phyloP scores from a whole-genome alignment of 2,329 filamentous ascomycete genomes.

The Trichoderma arundinaceum region DNA sequence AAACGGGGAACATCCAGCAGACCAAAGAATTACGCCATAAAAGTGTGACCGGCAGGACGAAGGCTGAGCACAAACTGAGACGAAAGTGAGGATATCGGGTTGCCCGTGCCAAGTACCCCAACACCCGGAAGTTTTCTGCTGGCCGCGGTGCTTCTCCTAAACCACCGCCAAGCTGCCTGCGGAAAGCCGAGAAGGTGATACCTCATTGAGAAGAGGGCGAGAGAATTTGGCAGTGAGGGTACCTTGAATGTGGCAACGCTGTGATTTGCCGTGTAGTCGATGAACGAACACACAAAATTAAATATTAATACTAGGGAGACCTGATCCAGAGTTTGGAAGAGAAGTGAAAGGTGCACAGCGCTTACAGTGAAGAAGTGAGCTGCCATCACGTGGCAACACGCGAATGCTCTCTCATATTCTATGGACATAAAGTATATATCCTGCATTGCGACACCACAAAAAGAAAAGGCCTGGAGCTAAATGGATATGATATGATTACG shows the following conservation, averaged over 20 bases:
- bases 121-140: conserved; percentile 14
- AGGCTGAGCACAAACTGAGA: conserved; percentile 5
- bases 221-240: neutral
- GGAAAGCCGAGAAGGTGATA: conserved; percentile 1
- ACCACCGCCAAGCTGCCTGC: conserved; percentile 1
- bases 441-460: no score
- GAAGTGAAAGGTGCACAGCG: neutral
- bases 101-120: neutral
- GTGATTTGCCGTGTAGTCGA: neutral
- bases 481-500: no score
- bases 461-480: no score
- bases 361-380: neutral
- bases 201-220: neutral
- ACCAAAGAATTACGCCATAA: conserved; percentile 8
- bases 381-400: conserved; percentile 19
- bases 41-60: neutral
- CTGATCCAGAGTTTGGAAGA: neutral
- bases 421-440: no score
- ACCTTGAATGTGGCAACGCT: neutral
- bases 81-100: conserved; percentile 12
- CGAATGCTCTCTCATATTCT: neutral
- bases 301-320: neutral
- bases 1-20: neutral
- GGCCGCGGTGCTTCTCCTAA: conserved; percentile 12
- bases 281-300: neutral